A percentile compares a stretch with the other conserved stretches of the same genome.
Evolutionary conservation across 192 early-diverging fungal species (phyloP).

Genomic region (Gryganskiella cystojenkinii): DNA sequence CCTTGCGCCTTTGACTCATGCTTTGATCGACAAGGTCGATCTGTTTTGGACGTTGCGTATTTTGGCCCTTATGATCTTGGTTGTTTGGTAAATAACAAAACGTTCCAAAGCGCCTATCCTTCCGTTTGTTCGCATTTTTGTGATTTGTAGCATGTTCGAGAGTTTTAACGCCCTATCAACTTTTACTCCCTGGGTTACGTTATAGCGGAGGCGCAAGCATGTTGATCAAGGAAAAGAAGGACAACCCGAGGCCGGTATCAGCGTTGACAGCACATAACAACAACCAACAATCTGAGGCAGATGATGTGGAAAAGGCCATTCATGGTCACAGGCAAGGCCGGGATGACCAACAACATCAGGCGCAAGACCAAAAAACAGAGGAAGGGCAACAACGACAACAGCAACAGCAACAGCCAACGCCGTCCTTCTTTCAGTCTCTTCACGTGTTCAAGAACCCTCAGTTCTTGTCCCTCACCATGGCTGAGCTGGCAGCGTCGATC

Average conservation of each 20-base stretch:
- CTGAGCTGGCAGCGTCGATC: constrained; percentile 29
- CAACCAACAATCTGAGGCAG: too few relatives aligned
- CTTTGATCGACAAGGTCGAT: constrained; percentile 44
- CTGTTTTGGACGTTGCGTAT: constrained; percentile 53
- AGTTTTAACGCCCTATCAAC: background rate
- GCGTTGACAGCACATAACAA: background rate
- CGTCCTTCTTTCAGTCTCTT: constrained; percentile 28
- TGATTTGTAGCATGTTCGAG: background rate
- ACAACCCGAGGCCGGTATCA: background rate
- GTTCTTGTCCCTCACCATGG: constrained; percentile 36
- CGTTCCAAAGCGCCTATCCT: background rate
- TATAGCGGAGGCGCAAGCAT: constrained; percentile 21
- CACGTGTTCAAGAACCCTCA: constrained; percentile 39
- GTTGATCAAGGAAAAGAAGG: constrained; percentile 26
- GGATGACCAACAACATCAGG: constrained; percentile 2
- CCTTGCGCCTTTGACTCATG: constrained; percentile 62
- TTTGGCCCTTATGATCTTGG: constrained; percentile 50
- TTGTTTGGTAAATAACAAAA: constrained; percentile 34
- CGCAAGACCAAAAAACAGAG: background rate
- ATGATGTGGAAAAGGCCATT: background rate
- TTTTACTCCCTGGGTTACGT: background rate
- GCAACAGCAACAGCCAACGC: background rate
- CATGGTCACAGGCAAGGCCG: too few relatives aligned
- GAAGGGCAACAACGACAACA: background rate
- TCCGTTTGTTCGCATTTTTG: background rate